Base-by-base conservation (phyloP, 192 early-diverging fungal species). In the Entomortierella lignicola region DNA sequence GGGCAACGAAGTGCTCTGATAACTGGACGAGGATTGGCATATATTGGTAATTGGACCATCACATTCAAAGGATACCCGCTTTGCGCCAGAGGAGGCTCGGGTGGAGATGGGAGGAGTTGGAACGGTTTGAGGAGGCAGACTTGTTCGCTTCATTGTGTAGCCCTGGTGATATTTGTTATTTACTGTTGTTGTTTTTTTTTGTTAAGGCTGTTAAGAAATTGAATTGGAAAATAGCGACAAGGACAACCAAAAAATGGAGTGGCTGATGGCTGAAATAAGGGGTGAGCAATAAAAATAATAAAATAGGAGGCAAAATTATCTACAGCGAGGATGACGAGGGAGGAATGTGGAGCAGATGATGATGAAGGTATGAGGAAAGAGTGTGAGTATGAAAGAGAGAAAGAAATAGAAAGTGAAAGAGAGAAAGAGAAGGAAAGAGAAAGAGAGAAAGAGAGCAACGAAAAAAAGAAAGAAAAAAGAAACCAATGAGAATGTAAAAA, bases 1-100 rank as follows among this genome's bases (percentile, higher is more conserved):
- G 1, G 29, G 29, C 21, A 32, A n/a, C 4, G 54, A 55, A 55
- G 54, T 8, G 4, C 17, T 52, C n/a, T 52, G 6, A n/a, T 21
- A 11, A 21, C 20, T 21, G n/a, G 50, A 52, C 18, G 63, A 66
- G 21, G 37, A 29, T 1, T 42, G 44, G 18, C 39, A 39, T 2
- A n/a, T 50, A 12, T 26, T 29, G 5, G 23, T 12, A 41, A 56
- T 60, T 39, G 20, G 27, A 4, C 17, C n/a, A 32, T 63, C 73
- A 43, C 60, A 62, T 23, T 63, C 60, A 21, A 69, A 58, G 18
- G 73, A 77, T n/a, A 60, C 60, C 29, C 60, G 53, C 17, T 47
- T 55, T 20, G 27, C 44, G 25, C 56, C n/a, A 20, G 27, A 34
- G 32, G 55, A 20, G 30, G 55, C 20, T 12, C 20, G 12, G 4